A percentile compares a stretch with the other conserved stretches of the same genome.
Evolutionary conservation across 805 yeast species (phyloP).

Genomic region (Zygosaccharomyces bisporus): DNA sequence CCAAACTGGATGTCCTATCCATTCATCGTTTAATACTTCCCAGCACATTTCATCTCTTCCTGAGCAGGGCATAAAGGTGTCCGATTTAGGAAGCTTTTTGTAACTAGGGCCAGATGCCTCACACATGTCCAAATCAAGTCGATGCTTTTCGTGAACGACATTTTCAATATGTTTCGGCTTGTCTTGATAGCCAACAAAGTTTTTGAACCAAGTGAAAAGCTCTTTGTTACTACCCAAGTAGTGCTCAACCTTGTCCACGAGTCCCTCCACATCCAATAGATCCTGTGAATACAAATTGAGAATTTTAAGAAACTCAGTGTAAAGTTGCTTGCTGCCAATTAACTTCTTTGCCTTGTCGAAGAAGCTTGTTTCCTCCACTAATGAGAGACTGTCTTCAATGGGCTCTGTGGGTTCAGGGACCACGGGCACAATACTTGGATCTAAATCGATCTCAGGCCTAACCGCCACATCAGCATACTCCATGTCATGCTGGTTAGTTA

Average conservation of each 20-base stretch:
- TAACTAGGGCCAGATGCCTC: conserved; percentile 95
- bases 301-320: conserved; percentile 87
- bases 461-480: conserved; percentile 25
- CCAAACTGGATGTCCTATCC: conserved; percentile 99
- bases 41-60: conserved; percentile 99
- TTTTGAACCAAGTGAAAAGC: conserved; percentile 84
- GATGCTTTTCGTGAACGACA: conserved; percentile 82
- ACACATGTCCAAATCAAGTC: conserved; percentile 82
- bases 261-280: conserved; percentile 74
- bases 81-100: conserved; percentile 86
- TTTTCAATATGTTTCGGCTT: conserved; percentile 84
- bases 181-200: conserved; percentile 84
- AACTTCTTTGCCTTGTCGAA: conserved; percentile 89
- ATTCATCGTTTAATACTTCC: conserved; percentile 97
- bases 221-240: conserved; percentile 81
- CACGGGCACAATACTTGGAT: conserved; percentile 76
- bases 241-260: conserved; percentile 79
- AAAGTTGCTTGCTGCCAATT: conserved; percentile 82
- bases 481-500: conserved; percentile 23
- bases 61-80: conserved; percentile 94
- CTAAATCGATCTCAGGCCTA: conserved; percentile 42
- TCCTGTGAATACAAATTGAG: conserved; percentile 87
- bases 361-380: conserved; percentile 82
- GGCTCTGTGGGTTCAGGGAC: conserved; percentile 77
- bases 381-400: conserved; percentile 51